Evolutionary conservation across 345 rosid genomes (phyloP), one percentile per base, ranked within the genome.

Genomic region (Eucalyptus pauciflora): DNA sequence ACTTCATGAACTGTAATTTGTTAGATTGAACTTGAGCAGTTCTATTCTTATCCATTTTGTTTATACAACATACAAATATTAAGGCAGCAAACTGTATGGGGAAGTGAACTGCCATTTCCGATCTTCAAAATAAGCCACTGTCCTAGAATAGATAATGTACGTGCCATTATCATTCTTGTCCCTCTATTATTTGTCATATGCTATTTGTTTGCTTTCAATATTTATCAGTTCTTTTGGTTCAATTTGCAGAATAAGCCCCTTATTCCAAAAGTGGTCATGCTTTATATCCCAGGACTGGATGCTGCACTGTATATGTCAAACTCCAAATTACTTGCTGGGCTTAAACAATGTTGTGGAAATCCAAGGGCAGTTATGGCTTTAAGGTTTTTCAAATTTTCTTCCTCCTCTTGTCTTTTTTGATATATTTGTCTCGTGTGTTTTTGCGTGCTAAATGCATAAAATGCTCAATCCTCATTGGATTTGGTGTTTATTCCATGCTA

Each of bases 271-370:
- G 99, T 98, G 92, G 97, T 95, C 58, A 86, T 97, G 98, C 95
- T 97, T 52, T 97, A 96, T 91, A 92, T 96, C 87, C 99, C 99
- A 91, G 98, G 99, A 86, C 93, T 98, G 88, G 99, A 96, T 91
- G 97, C 99, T 51, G 95, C 95, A 90, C 87, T 98, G 87, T 98
- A 95, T 92, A 92, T 97, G 86, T 94, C 99, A 51, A 95, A 94
- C 87, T 91, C 96, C 86, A 98, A 94, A 93, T 48, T 88, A 69
- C 96, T 98, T 91, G 52, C 95, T 88, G 92, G 94, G 89, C 93
- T 98, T 50, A 95, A 96, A 92, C 91, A 93, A 86, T 94, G 91
- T 76, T 96, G 97, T 85, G 96, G 98, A 48, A 97, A 94, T 92
- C 98, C 99, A 51, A 91, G 89, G 67, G 91, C 98, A 22, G 97